Conservation (phyloP, 2,329 filamentous ascomycete species). For the Magnaporthiopsis rhizophila region DNA sequence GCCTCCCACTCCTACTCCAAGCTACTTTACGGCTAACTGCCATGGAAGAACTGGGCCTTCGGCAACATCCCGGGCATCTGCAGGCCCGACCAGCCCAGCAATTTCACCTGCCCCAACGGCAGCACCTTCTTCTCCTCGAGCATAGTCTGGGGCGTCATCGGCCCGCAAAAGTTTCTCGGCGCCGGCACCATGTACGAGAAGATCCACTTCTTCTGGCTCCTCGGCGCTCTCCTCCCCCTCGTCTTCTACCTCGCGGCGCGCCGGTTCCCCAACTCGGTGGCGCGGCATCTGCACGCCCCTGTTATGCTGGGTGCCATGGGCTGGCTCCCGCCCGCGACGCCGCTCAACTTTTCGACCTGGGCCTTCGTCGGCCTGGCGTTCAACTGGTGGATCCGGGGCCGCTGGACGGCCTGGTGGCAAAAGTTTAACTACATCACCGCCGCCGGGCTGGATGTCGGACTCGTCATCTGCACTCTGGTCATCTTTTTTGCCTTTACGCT, state of each 20-base stretch:
- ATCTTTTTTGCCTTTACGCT: constrained; percentile 65
- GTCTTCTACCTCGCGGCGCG: constrained; percentile 41
- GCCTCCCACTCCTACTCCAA: not conserved
- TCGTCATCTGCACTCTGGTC: constrained; percentile 58
- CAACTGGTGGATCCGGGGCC: constrained; percentile 58
- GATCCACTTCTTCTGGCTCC: constrained; percentile 50
- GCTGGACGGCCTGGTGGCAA: constrained; percentile 63
- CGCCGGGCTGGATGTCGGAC: constrained; percentile 60
- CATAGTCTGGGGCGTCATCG: constrained; percentile 61
- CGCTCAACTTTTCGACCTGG: constrained; percentile 69
- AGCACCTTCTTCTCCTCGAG: constrained; percentile 56
- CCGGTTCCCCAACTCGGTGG: constrained; percentile 41
- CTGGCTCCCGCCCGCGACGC: constrained; percentile 57
- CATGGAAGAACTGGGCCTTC: constrained; percentile 49
- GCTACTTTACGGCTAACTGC: not conserved
- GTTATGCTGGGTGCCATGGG: constrained; percentile 54
- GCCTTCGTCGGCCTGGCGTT: constrained; percentile 64
- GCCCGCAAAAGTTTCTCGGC: constrained; percentile 55
- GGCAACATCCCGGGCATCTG: constrained; percentile 57
- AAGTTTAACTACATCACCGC: constrained; percentile 66
- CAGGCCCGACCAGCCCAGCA: constrained; percentile 43
- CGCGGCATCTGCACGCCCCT: constrained; percentile 49
- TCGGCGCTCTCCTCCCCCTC: constrained; percentile 47
- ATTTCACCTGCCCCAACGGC: constrained; percentile 57
- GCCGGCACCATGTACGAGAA: constrained; percentile 53